phyloP scores from a whole-genome alignment of 2,329 filamentous ascomycete species.

The Ceratocystis smalleyi region DNA sequence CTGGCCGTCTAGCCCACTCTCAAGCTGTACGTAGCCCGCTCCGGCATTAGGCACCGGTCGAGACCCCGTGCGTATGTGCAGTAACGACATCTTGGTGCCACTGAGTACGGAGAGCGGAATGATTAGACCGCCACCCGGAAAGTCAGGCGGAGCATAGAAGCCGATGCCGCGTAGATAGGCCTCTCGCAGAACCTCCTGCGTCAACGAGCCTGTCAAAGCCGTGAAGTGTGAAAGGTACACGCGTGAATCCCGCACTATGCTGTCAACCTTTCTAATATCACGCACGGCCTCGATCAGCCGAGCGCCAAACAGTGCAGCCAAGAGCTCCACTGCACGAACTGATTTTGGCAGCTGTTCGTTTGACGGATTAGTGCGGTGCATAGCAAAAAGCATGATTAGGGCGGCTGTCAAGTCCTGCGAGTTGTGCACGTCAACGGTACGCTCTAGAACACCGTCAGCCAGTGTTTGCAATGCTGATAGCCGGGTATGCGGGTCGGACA shows the following conservation, averaged over 20 bases:
- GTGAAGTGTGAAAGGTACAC: conserved; percentile 15
- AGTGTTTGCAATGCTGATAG: conserved; percentile 9
- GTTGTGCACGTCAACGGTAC: conserved; percentile 5
- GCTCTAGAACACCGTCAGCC: conserved; percentile 3
- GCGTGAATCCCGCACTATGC: not conserved
- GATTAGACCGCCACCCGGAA: conserved; percentile 11
- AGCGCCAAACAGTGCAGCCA: conserved; percentile 2
- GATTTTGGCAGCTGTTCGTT: conserved; percentile 5
- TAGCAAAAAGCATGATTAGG: conserved; percentile 8
- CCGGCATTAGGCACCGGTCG: not conserved
- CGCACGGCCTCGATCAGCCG: not conserved
- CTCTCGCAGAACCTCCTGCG: conserved; percentile 4
- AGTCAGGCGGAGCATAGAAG: conserved; percentile 1
- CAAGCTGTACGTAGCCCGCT: not conserved
- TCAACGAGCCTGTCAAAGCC: not conserved
- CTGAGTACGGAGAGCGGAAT: conserved; percentile 9
- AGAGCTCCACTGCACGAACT: not conserved
- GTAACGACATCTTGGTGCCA: conserved; percentile 6
- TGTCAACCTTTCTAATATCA: not conserved
- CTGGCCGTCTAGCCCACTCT: not conserved
- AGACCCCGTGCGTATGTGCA: conserved; percentile 7
- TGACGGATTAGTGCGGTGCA: conserved; percentile 6
- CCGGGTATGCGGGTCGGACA: conserved; percentile 5
- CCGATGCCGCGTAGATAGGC: conserved; percentile 9
- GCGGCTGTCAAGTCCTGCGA: conserved; percentile 10